Percentiles rank a stretch among this genome's conserved stretches.
phyloP scores from a whole-genome alignment of 495 filamentous ascomycete species.

The Aspergillus kassunensis region DNA sequence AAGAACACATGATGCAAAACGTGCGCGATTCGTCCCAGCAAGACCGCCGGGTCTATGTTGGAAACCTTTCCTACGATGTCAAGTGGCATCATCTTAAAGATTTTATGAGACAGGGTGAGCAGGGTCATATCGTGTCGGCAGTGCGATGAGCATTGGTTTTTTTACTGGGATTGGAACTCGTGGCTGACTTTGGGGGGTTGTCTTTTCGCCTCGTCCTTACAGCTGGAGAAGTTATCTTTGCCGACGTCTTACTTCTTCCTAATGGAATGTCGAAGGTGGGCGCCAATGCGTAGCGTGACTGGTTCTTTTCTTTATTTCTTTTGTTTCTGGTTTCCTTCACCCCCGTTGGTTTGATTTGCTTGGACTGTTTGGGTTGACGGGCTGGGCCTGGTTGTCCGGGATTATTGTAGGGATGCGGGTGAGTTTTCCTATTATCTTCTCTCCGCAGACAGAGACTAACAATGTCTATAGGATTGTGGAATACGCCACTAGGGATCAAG shows the following conservation, averaged over 20 bases:
- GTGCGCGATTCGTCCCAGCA: slow-evolving; percentile 93
- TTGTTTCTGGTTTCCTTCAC: slow-evolving; percentile 40
- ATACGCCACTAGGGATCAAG: slow-evolving; percentile 99
- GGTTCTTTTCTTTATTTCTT: slow-evolving; percentile 58
- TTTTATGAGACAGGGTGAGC: slow-evolving; percentile 98
- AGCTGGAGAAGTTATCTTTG: slow-evolving; percentile 99
- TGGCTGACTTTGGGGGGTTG: slow-evolving; percentile 31
- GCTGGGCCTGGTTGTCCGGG: slow-evolving; percentile 84
- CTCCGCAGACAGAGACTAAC: slow-evolving; percentile 20
- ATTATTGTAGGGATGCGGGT: slow-evolving; percentile 99
- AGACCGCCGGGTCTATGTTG: slow-evolving; percentile 98
- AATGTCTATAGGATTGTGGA: slow-evolving; percentile 83
- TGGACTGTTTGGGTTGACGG: slow-evolving; percentile 99
- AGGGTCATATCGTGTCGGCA: slow-evolving; percentile 27
- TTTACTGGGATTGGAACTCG: slow-evolving; percentile 18
- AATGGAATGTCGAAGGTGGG: slow-evolving; percentile 99
- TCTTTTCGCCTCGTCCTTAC: slow-evolving; percentile 23
- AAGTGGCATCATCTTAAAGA: slow-evolving; percentile 99
- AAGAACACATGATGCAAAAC: slow-evolving; percentile 93
- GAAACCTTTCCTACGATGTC: slow-evolving; percentile 97
- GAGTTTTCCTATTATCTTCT: slow-evolving; percentile 35
- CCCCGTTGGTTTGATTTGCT: slow-evolving; percentile 47
- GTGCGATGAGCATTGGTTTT: slow-evolving; percentile 17
- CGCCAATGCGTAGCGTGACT: slow-evolving; percentile 88
- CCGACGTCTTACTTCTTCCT: slow-evolving; percentile 98